Evolutionary conservation across 805 yeast genomes (phyloP), one percentile per base, ranked within the genome.

Genomic region (Teunomyces gatunensis): DNA sequence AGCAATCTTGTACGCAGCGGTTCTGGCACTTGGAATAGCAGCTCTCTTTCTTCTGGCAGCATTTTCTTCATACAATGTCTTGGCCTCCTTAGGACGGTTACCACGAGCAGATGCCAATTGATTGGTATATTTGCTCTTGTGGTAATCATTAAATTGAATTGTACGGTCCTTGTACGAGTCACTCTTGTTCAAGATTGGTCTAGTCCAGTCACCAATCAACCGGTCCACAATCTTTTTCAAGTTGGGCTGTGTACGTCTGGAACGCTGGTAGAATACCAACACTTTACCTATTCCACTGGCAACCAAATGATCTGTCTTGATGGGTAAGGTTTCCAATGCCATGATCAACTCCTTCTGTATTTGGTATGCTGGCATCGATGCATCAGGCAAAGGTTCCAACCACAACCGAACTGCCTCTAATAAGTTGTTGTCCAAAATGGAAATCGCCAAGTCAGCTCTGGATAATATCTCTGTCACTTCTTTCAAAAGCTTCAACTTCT

Each of bases 381-480:
- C 96, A 74, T 95, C 98, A 3, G 99, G 99, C 58, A 94, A 77
- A 27, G 99, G 99, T 67, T 94, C 99, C 48, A 94, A 76, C 99
- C 99, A 94, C 64, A 89, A 84, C 57, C 98, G 80, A 23, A 94
- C 91, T 44, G 96, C 92, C 59, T 92, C 97, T 50, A 94, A 74
- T 57, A 94, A 68, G 66, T 94, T 94, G 65, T 94, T 94, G 71
- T 94, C 99, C 60, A 94, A 76, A 49, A 94, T 89, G 25, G 96
- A 86, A 61, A 92, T 96, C 29, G 96, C 91, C 57, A 94, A 75
- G 63, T 85, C 87, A 2, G 89, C 89, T 70, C 89, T 86, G 23
- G 89, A 76, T 59, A 94, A 71, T 2, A 87, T 81, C 50, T 79
- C 83, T 53, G 78, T 81, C 21, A 94, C 99, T 56, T 82, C 86